A percentile compares a stretch with the other conserved stretches of the same genome.
Evolutionary conservation across 2,329 filamentous ascomycete genomes (phyloP).

Genomic region (Nigrospora oryzae): DNA sequence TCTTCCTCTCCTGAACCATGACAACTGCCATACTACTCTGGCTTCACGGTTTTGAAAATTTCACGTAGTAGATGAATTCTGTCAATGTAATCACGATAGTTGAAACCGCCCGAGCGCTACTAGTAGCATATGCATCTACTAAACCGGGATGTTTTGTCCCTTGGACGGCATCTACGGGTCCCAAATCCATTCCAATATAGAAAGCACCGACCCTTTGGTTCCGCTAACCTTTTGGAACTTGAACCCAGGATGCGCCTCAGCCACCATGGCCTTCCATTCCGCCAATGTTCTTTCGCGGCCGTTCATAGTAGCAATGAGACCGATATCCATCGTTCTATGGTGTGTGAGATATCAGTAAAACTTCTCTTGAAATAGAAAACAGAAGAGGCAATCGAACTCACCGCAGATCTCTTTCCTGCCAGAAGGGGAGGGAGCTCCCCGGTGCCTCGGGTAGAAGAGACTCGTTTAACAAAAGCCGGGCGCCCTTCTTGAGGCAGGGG

Average conservation of each 20-base stretch:
- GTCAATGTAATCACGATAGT: no score
- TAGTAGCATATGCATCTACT: no score
- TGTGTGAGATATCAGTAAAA: no score
- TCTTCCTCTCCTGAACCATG: no score
- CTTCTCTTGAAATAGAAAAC: no score
- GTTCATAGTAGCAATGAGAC: slow-evolving; percentile 29
- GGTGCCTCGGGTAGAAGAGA: slow-evolving; percentile 1
- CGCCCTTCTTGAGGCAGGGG: slow-evolving; percentile 27
- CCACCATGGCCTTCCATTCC: slow-evolving; percentile 26
- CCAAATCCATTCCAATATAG: neutral
- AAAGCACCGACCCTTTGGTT: neutral
- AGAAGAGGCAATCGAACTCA: no score
- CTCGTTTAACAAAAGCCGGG: slow-evolving; percentile 12
- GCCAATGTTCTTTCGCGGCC: slow-evolving; percentile 23
- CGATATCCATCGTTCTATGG: slow-evolving; percentile 23
- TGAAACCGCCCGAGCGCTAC: no score
- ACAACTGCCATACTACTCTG: no score
- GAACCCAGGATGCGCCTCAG: slow-evolving; percentile 24
- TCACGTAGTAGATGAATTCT: no score
- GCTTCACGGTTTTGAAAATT: no score
- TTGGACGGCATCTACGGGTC: neutral
- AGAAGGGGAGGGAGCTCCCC: neutral
- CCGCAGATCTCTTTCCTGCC: slow-evolving; percentile 8
- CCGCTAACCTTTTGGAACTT: neutral
- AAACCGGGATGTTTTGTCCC: no score